Evolutionary conservation across 129 eudicot species (phyloP).

Genomic region (Tagetes patula): DNA sequence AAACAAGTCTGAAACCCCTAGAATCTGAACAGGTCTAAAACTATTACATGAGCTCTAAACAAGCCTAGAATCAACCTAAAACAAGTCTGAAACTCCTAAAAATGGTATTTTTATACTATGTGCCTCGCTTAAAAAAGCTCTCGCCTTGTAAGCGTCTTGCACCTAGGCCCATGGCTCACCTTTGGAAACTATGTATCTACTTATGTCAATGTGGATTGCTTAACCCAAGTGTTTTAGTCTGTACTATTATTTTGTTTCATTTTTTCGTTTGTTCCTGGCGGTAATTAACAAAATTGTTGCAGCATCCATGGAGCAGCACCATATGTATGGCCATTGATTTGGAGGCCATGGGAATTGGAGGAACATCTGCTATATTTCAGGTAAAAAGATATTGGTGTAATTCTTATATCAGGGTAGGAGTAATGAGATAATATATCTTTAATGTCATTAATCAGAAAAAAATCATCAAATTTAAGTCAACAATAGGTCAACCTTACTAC

Average conservation of each 20-base stretch:
- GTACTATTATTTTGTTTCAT: not conserved
- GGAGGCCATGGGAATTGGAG: constrained; percentile 98
- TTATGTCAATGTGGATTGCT: not conserved
- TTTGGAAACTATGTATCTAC: not conserved
- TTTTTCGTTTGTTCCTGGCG: not conserved
- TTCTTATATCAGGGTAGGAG: too few relatives aligned
- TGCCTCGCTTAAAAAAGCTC: too few relatives aligned
- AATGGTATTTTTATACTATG: too few relatives aligned
- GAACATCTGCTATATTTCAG: constrained; percentile 88
- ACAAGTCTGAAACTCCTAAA: too few relatives aligned
- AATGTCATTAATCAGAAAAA: too few relatives aligned
- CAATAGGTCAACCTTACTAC: not conserved
- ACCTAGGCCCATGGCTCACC: too few relatives aligned
- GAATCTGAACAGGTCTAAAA: too few relatives aligned
- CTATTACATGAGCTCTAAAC: too few relatives aligned
- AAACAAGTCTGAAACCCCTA: too few relatives aligned
- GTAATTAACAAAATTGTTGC: constrained; percentile 24
- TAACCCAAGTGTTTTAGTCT: not conserved
- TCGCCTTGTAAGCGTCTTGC: too few relatives aligned
- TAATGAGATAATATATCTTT: too few relatives aligned
- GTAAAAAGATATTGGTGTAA: constrained; percentile 21
- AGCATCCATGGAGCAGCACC: constrained; percentile 98
- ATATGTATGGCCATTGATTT: constrained; percentile 82
- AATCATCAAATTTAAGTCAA: constrained; percentile 4
- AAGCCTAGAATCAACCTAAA: too few relatives aligned